Evolutionary conservation across 1,284 basidiomycete genomes (phyloP), one percentile per base, ranked within the genome.

Genomic region (Blastosporella zonata): DNA sequence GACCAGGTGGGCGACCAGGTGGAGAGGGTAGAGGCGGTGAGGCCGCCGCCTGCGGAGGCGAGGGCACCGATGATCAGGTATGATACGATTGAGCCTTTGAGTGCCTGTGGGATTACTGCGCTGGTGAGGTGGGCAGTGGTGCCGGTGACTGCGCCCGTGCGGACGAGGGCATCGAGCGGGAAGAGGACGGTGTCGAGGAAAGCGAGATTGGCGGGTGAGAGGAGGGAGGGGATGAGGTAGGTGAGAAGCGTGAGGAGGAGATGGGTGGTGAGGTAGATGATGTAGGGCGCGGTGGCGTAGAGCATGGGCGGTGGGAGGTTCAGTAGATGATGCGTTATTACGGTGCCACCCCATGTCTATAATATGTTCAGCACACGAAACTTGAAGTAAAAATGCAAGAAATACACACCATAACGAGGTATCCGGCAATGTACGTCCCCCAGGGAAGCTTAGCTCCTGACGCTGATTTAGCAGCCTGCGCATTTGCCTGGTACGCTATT

Each of bases 271-370:
- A 75, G 52, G 54, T 79, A 79, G 59, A 73, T 75, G 50, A 72
- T 66, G 54, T 69, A 75, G 9, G 71, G 72, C 17, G 65, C 58
- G 25, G 67, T 52, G 1, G 70, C 68, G 55, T 77, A 74, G 21
- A 78, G 59, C 58, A 69, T 67, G 0, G 74, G 74, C n/a, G 73
- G 70, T 0, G 74, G 72, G 20, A 76, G 55, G 27, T 63, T 63
- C 1, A 78, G 63, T 12, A 77, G 56, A 17, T 69, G 51, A 59
- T 74, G 70, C 0, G 73, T 67, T 6, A 68, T 53, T 1, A 77
- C 29, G 12, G 67, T 66, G 23, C 75, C 77, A 18, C 74, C 74
- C 75, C 75, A 79, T 46, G 68, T 67, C 73, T 76, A 45, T 2
- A 6, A 1, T 10, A 12, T 7, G 6, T n/a, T 15, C 34, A 25